A percentile compares a stretch with the other conserved stretches of the same genome.
phyloP scores from a whole-genome alignment of 352 stramenopile genomes.

The Phytophthora nicotianae region DNA sequence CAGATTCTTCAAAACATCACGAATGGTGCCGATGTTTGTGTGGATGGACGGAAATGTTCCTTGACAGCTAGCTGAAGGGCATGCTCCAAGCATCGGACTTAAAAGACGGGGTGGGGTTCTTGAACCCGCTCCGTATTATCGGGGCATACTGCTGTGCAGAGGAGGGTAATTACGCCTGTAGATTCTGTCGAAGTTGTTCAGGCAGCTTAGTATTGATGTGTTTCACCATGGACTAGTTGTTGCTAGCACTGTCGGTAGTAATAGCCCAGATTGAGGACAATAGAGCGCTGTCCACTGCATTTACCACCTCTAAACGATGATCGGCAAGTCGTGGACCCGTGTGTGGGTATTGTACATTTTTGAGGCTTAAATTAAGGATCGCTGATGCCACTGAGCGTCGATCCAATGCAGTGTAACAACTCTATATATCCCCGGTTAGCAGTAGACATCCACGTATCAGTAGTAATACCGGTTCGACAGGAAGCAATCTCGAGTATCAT shows the following conservation, averaged over 20 bases:
- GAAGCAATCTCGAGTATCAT: too few species aligned
- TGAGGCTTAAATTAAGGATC: slow-evolving; percentile 14
- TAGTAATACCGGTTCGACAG: too few species aligned
- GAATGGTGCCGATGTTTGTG: slow-evolving; percentile 4
- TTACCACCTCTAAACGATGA: slow-evolving; percentile 12
- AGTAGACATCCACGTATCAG: too few species aligned
- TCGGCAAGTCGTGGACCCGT: neutral
- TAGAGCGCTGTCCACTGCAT: slow-evolving; percentile 4
- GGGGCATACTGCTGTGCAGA: neutral
- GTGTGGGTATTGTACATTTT: slow-evolving; percentile 20
- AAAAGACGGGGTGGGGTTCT: neutral
- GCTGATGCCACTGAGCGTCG: too few species aligned
- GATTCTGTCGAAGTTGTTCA: neutral
- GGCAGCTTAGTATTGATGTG: slow-evolving; percentile 1
- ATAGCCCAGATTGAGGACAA: slow-evolving; percentile 2
- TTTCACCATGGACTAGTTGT: slow-evolving; percentile 6
- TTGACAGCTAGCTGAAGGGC: slow-evolving; percentile 20
- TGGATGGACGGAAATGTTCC: slow-evolving; percentile 6
- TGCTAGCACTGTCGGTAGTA: slow-evolving; percentile 12
- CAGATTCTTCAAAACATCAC: slow-evolving; percentile 9
- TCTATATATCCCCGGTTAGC: too few species aligned
- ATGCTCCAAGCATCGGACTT: slow-evolving; percentile 16
- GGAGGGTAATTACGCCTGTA: neutral
- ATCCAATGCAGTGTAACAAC: too few species aligned
- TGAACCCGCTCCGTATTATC: too few species aligned